Conservation (phyloP, 164 flowering plant genomes). For the Magnolia changhungtana region DNA sequence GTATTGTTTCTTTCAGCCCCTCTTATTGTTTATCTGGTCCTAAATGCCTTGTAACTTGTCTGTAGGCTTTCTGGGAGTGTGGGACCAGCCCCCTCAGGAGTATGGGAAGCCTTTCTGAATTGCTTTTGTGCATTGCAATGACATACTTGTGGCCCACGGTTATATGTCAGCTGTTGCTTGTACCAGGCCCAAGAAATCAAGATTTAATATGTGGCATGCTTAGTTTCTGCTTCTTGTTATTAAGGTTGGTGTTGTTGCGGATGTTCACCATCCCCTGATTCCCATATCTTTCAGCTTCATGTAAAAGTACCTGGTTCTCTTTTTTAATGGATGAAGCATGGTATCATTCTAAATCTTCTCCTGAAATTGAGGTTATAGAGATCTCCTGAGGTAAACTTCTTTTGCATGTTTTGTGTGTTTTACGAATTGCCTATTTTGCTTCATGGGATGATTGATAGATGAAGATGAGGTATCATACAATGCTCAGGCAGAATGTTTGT, state of each 20-base stretch:
- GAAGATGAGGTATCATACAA: background rate
- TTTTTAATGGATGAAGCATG: background rate
- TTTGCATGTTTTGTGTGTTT: background rate
- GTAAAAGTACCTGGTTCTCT: background rate
- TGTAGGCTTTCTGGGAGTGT: conserved; percentile 46
- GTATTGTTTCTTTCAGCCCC: background rate
- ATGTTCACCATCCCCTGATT: background rate
- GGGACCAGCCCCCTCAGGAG: conserved; percentile 59
- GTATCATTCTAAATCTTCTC: background rate
- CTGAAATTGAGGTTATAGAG: background rate
- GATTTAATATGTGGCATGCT: background rate
- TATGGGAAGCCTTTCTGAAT: conserved; percentile 52
- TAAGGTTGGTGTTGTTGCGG: background rate
- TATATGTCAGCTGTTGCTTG: background rate
- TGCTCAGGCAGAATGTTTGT: too few species aligned
- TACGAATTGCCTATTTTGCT: background rate
- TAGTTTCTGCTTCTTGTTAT: background rate
- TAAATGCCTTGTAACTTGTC: background rate
- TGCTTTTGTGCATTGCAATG: background rate
- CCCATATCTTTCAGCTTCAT: background rate
- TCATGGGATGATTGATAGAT: background rate
- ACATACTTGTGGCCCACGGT: background rate
- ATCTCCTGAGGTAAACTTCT: background rate
- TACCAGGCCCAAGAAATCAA: background rate
- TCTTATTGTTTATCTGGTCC: background rate